Evolutionary conservation across 306 rosid species (phyloP), one percentile per base, ranked within the genome.

Genomic region (Cucumis hystrix): DNA sequence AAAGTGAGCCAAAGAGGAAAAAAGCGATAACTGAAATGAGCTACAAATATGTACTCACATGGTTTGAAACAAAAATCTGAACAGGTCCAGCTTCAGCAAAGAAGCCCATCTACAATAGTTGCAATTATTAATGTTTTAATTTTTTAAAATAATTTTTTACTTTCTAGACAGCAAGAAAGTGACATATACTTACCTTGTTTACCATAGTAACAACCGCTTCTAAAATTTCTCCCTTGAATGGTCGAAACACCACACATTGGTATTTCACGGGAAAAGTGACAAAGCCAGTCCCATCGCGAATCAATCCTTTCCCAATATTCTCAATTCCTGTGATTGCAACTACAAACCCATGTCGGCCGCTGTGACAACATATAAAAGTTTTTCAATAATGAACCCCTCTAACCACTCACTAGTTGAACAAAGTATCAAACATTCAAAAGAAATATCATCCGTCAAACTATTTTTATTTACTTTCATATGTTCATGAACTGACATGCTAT

Each of bases 31-130:
- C 10, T 63, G 37, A 17, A 33, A 77, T 62, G 20, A 12, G 20
- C 17, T 11, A 63, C 10, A 13, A 68, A 40, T 65, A 1, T 75
- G 66, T 21, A 73, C 97, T 81, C 82, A 91, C 98, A 83, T 95
- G 99, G 86, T 90, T 95, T 66, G 99, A 95, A 85, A 95, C 97
- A 56, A 92, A 92, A 80, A 95, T 95, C 82, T 95, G 97, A 78
- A 95, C 99, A 21, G 99, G 99, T 58, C 99, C 99, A 75, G 99
- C 99, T 83, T 92, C 97, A 33, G 99, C 99, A 3, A 95, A 95
- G 83, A 92, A 95, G 1, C 97, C 99, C 97, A 95, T 95, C 97
- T 91, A 83, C 16, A 54, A 51, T 70, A 79, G 77, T 72, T 78
- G 56, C n/a, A 82, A 28, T 80, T 55, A 57, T 64, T 23, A 20